Evolutionary conservation across 2,329 filamentous ascomycete species (phyloP), one percentile per base, ranked within the genome.

Genomic region (Fusarium albosuccineum): DNA sequence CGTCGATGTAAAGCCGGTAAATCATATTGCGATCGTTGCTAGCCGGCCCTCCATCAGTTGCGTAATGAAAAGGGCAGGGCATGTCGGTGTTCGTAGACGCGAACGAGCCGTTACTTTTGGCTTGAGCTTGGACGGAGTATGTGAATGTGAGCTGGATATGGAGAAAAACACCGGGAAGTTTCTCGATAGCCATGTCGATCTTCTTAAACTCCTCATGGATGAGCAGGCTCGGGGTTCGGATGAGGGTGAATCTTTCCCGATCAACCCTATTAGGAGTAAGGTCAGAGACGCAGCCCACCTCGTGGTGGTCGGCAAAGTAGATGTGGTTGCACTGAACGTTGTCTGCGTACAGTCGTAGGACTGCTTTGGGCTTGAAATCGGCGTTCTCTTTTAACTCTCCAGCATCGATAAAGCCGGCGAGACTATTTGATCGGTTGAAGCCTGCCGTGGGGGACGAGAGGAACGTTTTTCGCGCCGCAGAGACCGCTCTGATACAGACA

Each of bases 301-400:
- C 86, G 67, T 90, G 87, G 69, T 87, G 90, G 39, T 83, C 87
- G 6, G 87, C 89, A 59, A 89, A 87, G 70, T 86, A 87, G 36
- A 91, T 87, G 72, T 89, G 88, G 67, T 86, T 87, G 78, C 89
- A 91, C 70, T 89, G 86, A 4, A 81, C 77, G 67, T 86, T 87
- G 45, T 88, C 84, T 33, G 81, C 83, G 62, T 87, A 88, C 2
- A 89, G 78, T 6, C 80, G 78, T 9, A 82, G 72, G 58, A 77
- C 60, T 44, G 73, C 86, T 71, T 86, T 82, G 56, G 90, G 81
- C 73, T 91, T 91, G 71, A 85, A 86, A 67, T 86, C 85, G 29
- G 85, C 85, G 29, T 85, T 85, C 67, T 88, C 86, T 70, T 89
- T 89, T 36, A 86, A 81, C 64, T 87, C 85, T 9, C 87, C 86